These are phyloP conservation scores for Venturia pyrina DNA, from an alignment of 2,329 filamentous ascomycete genomes.

Conservation along the genomic window DNA sequence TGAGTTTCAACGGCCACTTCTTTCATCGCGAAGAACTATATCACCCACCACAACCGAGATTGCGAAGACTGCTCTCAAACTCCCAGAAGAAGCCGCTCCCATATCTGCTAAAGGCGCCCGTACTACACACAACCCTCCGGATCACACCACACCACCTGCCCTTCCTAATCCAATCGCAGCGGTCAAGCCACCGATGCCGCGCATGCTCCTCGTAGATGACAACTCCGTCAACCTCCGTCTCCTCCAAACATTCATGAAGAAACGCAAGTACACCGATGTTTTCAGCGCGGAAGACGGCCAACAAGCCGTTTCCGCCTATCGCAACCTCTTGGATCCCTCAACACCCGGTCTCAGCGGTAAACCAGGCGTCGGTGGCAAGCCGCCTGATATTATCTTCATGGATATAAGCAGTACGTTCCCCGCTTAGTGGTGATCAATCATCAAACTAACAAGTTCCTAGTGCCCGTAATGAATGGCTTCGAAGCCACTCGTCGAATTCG, in stretches of 20 bases:
- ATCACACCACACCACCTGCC: not conserved
- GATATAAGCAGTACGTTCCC: slow-evolving; percentile 28
- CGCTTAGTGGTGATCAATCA: too few relatives aligned
- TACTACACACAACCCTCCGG: not conserved
- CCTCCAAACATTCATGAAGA: slow-evolving; percentile 27
- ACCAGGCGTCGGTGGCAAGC: not conserved
- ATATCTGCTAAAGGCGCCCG: not conserved
- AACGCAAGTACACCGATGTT: slow-evolving; percentile 22
- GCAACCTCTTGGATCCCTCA: not conserved
- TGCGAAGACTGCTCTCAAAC: not conserved
- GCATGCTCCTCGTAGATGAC: slow-evolving; percentile 28
- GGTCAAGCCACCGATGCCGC: not conserved
- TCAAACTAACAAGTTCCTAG: slow-evolving; percentile 20
- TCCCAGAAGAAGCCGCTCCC: not conserved
- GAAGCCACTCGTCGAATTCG: slow-evolving; percentile 35
- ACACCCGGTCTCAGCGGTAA: slow-evolving; percentile 2
- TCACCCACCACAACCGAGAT: slow-evolving; percentile 5
- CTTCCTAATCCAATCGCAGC: not conserved
- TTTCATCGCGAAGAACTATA: not conserved
- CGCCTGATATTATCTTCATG: slow-evolving; percentile 26
- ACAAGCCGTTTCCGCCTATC: slow-evolving; percentile 22
- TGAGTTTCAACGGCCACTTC: not conserved
- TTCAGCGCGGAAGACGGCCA: slow-evolving; percentile 26
- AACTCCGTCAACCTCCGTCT: slow-evolving; percentile 30
- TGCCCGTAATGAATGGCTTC: slow-evolving; percentile 46